Evolutionary conservation across 495 filamentous ascomycete genomes (phyloP).

Genomic region (Cenococcum geophilum): DNA sequence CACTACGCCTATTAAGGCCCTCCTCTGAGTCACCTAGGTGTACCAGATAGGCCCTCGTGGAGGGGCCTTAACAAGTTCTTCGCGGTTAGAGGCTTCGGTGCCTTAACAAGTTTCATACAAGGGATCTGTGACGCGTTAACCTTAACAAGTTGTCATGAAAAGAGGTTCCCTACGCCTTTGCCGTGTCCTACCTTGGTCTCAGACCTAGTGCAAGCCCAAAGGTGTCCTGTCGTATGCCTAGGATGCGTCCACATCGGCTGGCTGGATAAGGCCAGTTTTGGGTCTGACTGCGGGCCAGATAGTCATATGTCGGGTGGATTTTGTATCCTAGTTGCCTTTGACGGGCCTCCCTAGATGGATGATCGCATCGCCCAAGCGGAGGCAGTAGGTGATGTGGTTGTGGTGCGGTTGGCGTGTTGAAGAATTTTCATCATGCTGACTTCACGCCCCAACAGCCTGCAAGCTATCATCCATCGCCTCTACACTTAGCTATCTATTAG

Average conservation of each 20-base stretch:
- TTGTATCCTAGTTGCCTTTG: slow-evolving; percentile 1
- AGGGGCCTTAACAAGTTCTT: too few relatives aligned
- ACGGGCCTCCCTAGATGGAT: background rate
- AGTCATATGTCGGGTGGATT: too few relatives aligned
- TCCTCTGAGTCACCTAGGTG: too few relatives aligned
- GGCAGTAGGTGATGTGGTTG: slow-evolving; percentile 6
- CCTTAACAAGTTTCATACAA: background rate
- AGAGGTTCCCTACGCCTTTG: background rate
- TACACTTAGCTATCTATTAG: background rate
- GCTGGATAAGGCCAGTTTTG: too few relatives aligned
- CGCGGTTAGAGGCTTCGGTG: background rate
- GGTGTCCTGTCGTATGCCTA: background rate
- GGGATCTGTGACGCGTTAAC: slow-evolving; percentile 1
- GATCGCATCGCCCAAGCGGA: slow-evolving; percentile 1
- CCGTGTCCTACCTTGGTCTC: background rate
- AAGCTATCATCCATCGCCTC: background rate
- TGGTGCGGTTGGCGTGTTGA: background rate
- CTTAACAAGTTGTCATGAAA: too few relatives aligned
- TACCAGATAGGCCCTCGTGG: too few relatives aligned
- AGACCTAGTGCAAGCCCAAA: background rate
- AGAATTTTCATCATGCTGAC: background rate
- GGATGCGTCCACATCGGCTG: too few relatives aligned
- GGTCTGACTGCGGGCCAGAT: too few relatives aligned
- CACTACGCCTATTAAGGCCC: too few relatives aligned
- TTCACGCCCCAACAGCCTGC: background rate